phyloP scores from a whole-genome alignment of 2,329 filamentous ascomycete genomes.

The Fusarium musae region DNA sequence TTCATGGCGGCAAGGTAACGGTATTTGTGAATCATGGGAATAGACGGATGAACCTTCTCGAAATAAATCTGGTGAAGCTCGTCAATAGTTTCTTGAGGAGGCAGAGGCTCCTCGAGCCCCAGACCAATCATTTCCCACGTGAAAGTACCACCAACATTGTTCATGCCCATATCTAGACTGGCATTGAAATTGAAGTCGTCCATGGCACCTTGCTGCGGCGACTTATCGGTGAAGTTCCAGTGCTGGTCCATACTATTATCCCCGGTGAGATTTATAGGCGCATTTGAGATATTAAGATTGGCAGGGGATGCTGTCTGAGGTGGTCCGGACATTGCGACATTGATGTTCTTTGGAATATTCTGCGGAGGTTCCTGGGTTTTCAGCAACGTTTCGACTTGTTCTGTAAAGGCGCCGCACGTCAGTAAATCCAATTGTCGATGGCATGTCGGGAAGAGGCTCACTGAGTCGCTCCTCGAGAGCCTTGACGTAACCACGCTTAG shows the following conservation, averaged over 20 bases:
- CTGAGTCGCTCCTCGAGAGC: constrained; percentile 91
- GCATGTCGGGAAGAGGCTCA: constrained; percentile 58
- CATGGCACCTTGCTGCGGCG: constrained; percentile 59
- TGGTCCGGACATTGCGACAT: constrained; percentile 41
- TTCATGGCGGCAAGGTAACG: constrained; percentile 91
- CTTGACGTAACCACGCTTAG: constrained; percentile 95
- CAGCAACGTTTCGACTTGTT: constrained; percentile 91
- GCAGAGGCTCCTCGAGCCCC: constrained; percentile 68
- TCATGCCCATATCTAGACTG: constrained; percentile 62
- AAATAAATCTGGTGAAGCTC: constrained; percentile 93
- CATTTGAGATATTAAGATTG: constrained; percentile 53
- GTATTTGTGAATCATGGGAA: constrained; percentile 90
- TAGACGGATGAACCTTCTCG: constrained; percentile 85
- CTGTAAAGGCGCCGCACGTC: constrained; percentile 56
- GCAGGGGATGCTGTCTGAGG: constrained; percentile 47
- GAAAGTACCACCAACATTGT: constrained; percentile 66
- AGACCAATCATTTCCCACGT: constrained; percentile 82
- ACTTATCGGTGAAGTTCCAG: constrained; percentile 67
- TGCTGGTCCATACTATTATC: constrained; percentile 61
- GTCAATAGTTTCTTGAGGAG: constrained; percentile 74
- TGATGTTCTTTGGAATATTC: constrained; percentile 47
- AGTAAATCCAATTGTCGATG: constrained; percentile 29
- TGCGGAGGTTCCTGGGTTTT: constrained; percentile 76
- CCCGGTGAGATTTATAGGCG: constrained; percentile 58
- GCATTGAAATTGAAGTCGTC: constrained; percentile 69